Evolutionary conservation across 2,329 filamentous ascomycete species (phyloP).

Genomic region (Penicillium concentricum): DNA sequence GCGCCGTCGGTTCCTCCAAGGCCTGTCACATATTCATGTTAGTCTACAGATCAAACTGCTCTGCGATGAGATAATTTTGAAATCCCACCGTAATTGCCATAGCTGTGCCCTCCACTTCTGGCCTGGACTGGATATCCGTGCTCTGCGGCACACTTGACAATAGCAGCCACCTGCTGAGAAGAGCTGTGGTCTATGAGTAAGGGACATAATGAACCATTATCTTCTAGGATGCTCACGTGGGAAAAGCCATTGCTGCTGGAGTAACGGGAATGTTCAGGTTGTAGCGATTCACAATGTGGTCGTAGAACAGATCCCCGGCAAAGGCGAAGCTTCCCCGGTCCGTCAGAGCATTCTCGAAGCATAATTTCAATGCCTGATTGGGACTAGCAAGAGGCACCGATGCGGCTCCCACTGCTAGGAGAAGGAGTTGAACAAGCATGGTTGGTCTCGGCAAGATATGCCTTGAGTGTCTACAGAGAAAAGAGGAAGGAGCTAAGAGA

Average conservation of each 20-base stretch:
- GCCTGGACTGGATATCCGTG: slow-evolving; percentile 50
- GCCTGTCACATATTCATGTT: background rate
- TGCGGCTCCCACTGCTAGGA: background rate
- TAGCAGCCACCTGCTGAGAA: slow-evolving; percentile 44
- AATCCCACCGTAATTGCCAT: slow-evolving; percentile 48
- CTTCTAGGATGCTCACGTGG: background rate
- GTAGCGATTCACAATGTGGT: background rate
- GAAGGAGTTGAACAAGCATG: background rate
- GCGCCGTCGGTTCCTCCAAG: slow-evolving; percentile 28
- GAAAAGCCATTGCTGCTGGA: background rate
- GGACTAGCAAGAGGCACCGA: background rate
- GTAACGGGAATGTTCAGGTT: background rate
- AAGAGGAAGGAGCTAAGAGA: background rate
- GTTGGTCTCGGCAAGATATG: background rate
- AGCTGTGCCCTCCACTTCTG: slow-evolving; percentile 56
- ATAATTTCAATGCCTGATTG: background rate
- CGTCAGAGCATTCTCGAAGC: background rate
- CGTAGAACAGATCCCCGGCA: background rate
- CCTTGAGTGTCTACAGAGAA: background rate
- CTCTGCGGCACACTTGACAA: slow-evolving; percentile 48
- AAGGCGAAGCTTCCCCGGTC: background rate
- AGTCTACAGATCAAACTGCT: background rate
- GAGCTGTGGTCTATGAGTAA: background rate
- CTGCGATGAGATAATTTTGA: background rate
- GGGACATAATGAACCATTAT: background rate